Evolutionary conservation across 1,284 basidiomycete species (phyloP).

Genomic region (Inonotus hispidus): DNA sequence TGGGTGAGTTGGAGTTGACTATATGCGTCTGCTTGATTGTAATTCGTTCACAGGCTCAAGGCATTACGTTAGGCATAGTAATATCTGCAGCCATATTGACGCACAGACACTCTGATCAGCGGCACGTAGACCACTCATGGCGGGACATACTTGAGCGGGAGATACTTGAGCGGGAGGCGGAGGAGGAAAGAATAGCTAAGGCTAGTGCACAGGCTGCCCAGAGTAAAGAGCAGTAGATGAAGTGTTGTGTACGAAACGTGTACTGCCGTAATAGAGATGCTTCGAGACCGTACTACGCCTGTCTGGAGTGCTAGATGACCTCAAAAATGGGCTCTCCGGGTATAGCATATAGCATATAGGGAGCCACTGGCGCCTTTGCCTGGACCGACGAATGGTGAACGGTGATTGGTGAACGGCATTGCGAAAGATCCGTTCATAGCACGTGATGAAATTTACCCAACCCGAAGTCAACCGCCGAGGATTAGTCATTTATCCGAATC

Average conservation of each 20-base stretch:
- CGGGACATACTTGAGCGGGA: slow-evolving; percentile 17
- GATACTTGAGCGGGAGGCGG: slow-evolving; percentile 16
- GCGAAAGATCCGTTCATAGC: no score
- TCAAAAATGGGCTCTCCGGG: no score
- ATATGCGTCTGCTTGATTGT: not conserved
- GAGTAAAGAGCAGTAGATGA: not conserved
- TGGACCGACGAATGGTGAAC: no score
- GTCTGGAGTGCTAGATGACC: no score
- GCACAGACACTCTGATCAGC: slow-evolving; percentile 3
- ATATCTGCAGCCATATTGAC: slow-evolving; percentile 17
- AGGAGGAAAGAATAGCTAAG: not conserved
- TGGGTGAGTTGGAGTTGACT: slow-evolving; percentile 13
- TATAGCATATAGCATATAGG: no score
- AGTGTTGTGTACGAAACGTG: not conserved
- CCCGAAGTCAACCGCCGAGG: not conserved
- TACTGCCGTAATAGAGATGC: not conserved
- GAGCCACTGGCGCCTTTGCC: no score
- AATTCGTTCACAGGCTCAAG: slow-evolving; percentile 13
- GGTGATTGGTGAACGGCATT: not conserved
- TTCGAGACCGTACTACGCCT: not conserved
- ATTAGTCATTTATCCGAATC: not conserved
- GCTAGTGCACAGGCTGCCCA: not conserved
- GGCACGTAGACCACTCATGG: slow-evolving; percentile 17
- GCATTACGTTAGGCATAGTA: slow-evolving; percentile 17
- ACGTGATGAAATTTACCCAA: not conserved